Conservation (phyloP, 305 asterid genomes). For the Rubia tinctorum region DNA sequence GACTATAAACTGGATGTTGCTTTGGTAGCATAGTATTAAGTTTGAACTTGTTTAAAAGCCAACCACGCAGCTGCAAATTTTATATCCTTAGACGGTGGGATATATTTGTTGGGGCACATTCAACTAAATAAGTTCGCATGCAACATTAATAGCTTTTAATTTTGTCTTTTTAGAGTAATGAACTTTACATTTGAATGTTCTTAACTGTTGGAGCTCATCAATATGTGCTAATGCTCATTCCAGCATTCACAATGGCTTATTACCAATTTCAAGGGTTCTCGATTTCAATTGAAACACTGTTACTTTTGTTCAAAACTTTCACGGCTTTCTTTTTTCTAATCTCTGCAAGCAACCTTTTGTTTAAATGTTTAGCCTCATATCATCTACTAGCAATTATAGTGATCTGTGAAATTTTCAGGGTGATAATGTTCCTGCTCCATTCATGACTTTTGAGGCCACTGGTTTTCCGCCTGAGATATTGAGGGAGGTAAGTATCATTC, state of each 20-base stretch:
- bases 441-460: slow-evolving; percentile 69
- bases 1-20: background rate
- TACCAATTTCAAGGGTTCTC: background rate
- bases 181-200: background rate
- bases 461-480: slow-evolving; percentile 79
- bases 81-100: no score
- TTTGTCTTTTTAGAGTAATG: background rate
- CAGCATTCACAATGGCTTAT: background rate
- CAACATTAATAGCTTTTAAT: background rate
- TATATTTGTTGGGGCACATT: no score
- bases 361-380: background rate
- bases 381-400: slow-evolving; percentile 1
- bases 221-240: background rate
- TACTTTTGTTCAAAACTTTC: no score
- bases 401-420: slow-evolving; percentile 44
- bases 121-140: background rate
- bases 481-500: slow-evolving; percentile 67
- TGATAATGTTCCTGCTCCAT: slow-evolving; percentile 75
- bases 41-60: background rate
- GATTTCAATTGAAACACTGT: background rate
- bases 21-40: background rate
- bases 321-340: slow-evolving; percentile 7
- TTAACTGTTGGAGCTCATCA: background rate
- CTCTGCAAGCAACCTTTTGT: background rate
- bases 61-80: no score